Conservation (phyloP, 257 asterid genomes). For the Salvia splendens region DNA sequence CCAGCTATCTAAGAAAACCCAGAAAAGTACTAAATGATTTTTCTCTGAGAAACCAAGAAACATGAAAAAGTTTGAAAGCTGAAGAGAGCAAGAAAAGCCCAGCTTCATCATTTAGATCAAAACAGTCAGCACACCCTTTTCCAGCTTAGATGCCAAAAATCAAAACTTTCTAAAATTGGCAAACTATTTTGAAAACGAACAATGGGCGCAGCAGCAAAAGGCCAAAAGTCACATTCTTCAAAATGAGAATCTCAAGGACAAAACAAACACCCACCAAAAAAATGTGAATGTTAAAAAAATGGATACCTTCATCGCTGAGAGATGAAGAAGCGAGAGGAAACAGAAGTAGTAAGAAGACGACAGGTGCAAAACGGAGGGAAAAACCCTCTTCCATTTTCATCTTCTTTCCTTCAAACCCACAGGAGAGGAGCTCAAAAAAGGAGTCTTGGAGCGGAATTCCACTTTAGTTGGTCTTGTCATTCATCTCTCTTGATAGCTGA, state of each 20-base stretch:
- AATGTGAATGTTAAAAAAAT: neutral
- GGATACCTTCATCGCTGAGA: slow-evolving; percentile 59
- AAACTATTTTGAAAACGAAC: slow-evolving; percentile 5
- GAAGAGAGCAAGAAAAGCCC: neutral
- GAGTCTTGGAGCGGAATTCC: slow-evolving; percentile 14
- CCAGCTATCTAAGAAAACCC: neutral
- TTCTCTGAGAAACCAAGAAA: slow-evolving; percentile 5
- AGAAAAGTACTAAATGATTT: neutral
- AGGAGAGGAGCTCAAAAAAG: neutral
- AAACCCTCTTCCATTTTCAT: slow-evolving; percentile 24
- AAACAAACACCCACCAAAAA: neutral
- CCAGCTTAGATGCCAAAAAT: slow-evolving; percentile 31
- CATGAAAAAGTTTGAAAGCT: neutral
- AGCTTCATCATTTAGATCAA: slow-evolving; percentile 22
- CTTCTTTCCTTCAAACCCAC: slow-evolving; percentile 32
- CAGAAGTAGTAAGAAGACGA: slow-evolving; percentile 28
- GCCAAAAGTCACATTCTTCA: slow-evolving; percentile 31
- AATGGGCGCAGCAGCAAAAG: slow-evolving; percentile 23
- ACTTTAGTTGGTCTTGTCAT: slow-evolving; percentile 20
- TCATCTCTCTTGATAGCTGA: slow-evolving; percentile 27
- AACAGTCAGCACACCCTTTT: slow-evolving; percentile 20
- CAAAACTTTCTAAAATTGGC: slow-evolving; percentile 37
- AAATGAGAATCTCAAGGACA: slow-evolving; percentile 3
- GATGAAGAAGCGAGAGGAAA: slow-evolving; percentile 50
- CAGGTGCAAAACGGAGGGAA: slow-evolving; percentile 13